Evolutionary conservation across 257 asterid species (phyloP).

Genomic region (Solanum rostratum): DNA sequence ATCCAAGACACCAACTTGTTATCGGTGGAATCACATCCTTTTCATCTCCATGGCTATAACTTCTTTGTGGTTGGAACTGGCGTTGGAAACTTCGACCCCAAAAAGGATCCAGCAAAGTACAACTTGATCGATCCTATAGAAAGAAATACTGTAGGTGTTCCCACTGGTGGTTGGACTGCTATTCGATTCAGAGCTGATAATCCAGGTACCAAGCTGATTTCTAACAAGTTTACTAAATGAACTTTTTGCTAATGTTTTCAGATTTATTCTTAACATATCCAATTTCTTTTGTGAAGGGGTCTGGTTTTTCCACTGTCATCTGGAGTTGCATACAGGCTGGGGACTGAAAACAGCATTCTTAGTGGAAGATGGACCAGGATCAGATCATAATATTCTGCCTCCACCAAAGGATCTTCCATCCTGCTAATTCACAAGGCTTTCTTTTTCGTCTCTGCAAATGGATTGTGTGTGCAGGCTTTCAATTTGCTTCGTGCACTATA

Average conservation of each 20-base stretch:
- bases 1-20: slow-evolving; percentile 38
- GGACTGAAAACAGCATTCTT: slow-evolving; percentile 49
- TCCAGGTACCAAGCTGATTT: slow-evolving; percentile 21
- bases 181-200: slow-evolving; percentile 47
- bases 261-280: not conserved
- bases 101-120: slow-evolving; percentile 27
- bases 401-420: slow-evolving; percentile 51
- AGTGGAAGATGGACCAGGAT: slow-evolving; percentile 44
- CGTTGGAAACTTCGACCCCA: slow-evolving; percentile 29
- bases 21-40: slow-evolving; percentile 41
- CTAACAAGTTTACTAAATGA: not conserved
- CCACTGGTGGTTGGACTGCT: slow-evolving; percentile 51
- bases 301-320: slow-evolving; percentile 51
- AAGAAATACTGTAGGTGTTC: slow-evolving; percentile 46
- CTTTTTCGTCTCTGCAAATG: not conserved
- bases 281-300: slow-evolving; percentile 19
- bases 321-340: slow-evolving; percentile 60
- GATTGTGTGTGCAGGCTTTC: not conserved
- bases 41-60: slow-evolving; percentile 45
- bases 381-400: slow-evolving; percentile 33
- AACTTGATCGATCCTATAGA: slow-evolving; percentile 43
- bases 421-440: slow-evolving; percentile 11
- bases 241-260: not conserved
- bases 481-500: not conserved
- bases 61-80: slow-evolving; percentile 44